A percentile compares a stretch with the other conserved stretches of the same genome.
phyloP scores from a whole-genome alignment of 2,329 filamentous ascomycete genomes.

The Amesomyces nigricolor region DNA sequence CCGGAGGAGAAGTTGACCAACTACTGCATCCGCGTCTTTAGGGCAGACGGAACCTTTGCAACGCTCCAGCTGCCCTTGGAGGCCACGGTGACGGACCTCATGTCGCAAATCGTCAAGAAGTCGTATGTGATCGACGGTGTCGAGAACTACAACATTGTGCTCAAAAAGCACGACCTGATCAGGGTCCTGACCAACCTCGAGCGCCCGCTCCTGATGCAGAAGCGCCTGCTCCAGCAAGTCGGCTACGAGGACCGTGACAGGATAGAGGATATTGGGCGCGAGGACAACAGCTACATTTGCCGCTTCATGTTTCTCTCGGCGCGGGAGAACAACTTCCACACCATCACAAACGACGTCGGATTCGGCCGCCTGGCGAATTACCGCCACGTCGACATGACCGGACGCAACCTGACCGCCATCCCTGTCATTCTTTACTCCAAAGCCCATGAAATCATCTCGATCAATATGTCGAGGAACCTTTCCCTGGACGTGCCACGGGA shows the following conservation, averaged over 20 bases:
- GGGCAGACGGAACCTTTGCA: constrained; percentile 87
- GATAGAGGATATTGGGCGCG: constrained; percentile 87
- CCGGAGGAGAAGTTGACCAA: constrained; percentile 69
- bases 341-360: constrained; percentile 70
- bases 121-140: constrained; percentile 85
- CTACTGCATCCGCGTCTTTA: constrained; percentile 94
- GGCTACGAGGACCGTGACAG: constrained; percentile 83
- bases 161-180: constrained; percentile 87
- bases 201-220: constrained; percentile 84
- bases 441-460: constrained; percentile 83
- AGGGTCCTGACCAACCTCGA: constrained; percentile 74
- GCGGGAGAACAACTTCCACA: constrained; percentile 74
- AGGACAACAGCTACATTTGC: constrained; percentile 96
- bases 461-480: constrained; percentile 89
- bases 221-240: constrained; percentile 81
- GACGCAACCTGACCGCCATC: constrained; percentile 87
- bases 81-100: constrained; percentile 78
- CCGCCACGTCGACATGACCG: constrained; percentile 87
- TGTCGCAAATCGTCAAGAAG: constrained; percentile 89
- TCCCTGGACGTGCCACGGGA: constrained; percentile 90
- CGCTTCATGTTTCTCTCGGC: constrained; percentile 92
- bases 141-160: constrained; percentile 91
- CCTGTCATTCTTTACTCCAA: constrained; percentile 91
- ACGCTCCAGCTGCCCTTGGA: constrained; percentile 81
- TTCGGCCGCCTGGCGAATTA: constrained; percentile 82